phyloP scores from a whole-genome alignment of 129 eudicot genomes.

The Artemisia argyi region DNA sequence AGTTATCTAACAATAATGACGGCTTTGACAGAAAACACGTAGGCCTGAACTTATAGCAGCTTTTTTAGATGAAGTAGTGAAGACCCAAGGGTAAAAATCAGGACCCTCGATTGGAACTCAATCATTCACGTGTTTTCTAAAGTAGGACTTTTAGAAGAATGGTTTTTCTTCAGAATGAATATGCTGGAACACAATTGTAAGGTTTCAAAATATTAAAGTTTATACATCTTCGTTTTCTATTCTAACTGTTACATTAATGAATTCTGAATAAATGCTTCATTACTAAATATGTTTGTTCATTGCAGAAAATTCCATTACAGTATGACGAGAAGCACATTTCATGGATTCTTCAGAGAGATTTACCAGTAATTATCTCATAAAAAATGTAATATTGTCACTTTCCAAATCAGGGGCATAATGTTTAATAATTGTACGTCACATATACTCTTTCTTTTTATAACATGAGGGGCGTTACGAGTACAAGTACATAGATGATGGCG shows the following conservation, averaged over 20 bases:
- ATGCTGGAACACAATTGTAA: background rate
- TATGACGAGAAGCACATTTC: constrained; percentile 54
- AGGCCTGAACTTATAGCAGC: too few species aligned
- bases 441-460: background rate
- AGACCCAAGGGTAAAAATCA: constrained; percentile 74
- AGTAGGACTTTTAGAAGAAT: constrained; percentile 87
- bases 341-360: constrained; percentile 76
- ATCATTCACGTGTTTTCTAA: constrained; percentile 85
- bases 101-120: constrained; percentile 97
- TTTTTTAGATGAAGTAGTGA: constrained; percentile 41
- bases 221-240: background rate
- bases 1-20: too few species aligned
- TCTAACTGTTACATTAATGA: too few species aligned
- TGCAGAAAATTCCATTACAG: constrained; percentile 65
- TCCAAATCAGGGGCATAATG: background rate
- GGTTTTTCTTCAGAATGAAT: constrained; percentile 60
- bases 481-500: constrained; percentile 88
- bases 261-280: constrained; percentile 3
- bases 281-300: constrained; percentile 6
- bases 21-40: too few species aligned
- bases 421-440: background rate
- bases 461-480: constrained; percentile 34
- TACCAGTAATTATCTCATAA: constrained; percentile 53
- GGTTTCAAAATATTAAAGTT: constrained; percentile 5
- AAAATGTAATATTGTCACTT: background rate